Base-by-base conservation (phyloP, 1,284 basidiomycete genomes). In the Chiua sp. region DNA sequence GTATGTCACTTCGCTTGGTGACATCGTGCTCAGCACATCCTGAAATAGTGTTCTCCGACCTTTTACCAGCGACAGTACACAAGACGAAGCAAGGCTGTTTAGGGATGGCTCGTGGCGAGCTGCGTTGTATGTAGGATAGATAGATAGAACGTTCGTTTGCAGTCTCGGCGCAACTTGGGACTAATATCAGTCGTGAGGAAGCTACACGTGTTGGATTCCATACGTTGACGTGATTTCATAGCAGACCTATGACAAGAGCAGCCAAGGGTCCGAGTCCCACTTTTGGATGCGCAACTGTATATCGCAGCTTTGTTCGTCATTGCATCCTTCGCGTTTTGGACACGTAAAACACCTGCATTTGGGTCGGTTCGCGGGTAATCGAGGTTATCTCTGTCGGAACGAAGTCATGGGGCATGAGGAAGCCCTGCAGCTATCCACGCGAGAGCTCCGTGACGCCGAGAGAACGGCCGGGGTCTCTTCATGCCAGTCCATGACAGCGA, bases 381-480 rank as follows among this genome's bases (percentile, higher is more conserved):
- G 35, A 52, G 20, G 53, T 37, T 56, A 54, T 65, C 56, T 57
- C 30, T 22, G 30, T 62, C 47, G 49, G 53, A 50, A 52, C 47
- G 30, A 59, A 53, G 50, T 47, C 52, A 58, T 52, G 51, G 51
- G 65, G 69, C 68, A 72, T 56, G 68, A 69, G 68, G 70, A 7
- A 23, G 39, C 53, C 69, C 69, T 69, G 68, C 71, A 59, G 53
- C 47, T 16, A 12, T 30, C 56, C 70, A 72, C 69, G 65, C 66
- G 68, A 61, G 59, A 11, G 33, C 12, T 65, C 66, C 52, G 68
- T 69, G 68, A 72, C 55, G 20, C 60, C 64, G 64, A 60, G 49
- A 60, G 32, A 49, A 56, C 59, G 67, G 59, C 57, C 23, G 15
- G 35, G 51, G 33, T n/a, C 33, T n/a, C 48, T 47, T 42, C 53